A percentile compares a stretch with the other conserved stretches of the same genome.
Evolutionary conservation across 805 yeast species (phyloP).

Genomic region (Spathaspora girioi): DNA sequence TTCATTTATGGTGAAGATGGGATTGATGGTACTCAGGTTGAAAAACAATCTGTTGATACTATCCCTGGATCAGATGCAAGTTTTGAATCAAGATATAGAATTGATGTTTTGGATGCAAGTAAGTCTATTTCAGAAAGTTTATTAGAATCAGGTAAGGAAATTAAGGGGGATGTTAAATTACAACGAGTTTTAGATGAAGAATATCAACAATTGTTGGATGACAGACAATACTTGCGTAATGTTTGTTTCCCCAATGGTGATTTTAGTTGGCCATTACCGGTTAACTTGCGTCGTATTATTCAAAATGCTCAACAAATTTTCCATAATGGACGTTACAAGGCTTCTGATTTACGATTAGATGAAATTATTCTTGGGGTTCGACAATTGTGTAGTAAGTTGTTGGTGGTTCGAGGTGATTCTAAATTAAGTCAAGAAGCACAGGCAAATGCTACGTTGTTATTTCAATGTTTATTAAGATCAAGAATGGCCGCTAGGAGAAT

Average conservation of each 20-base stretch:
- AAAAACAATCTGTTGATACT: slow-evolving; percentile 91
- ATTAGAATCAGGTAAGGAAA: slow-evolving; percentile 86
- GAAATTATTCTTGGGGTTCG: slow-evolving; percentile 76
- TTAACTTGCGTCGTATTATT: slow-evolving; percentile 90
- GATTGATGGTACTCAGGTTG: slow-evolving; percentile 96
- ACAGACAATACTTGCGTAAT: slow-evolving; percentile 75
- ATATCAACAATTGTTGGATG: slow-evolving; percentile 70
- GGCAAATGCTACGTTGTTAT: slow-evolving; percentile 82
- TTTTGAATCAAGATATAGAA: slow-evolving; percentile 79
- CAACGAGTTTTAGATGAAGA: slow-evolving; percentile 83
- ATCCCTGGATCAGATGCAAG: slow-evolving; percentile 87
- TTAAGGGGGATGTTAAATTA: slow-evolving; percentile 80
- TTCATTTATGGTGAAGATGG: slow-evolving; percentile 99
- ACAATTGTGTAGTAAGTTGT: slow-evolving; percentile 60
- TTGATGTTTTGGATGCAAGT: slow-evolving; percentile 73
- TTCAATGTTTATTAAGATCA: slow-evolving; percentile 90
- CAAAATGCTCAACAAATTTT: slow-evolving; percentile 97
- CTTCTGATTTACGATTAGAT: slow-evolving; percentile 82
- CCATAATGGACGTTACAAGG: slow-evolving; percentile 85
- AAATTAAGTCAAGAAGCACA: slow-evolving; percentile 79
- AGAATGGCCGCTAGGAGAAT: slow-evolving; percentile 89
- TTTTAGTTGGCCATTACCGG: slow-evolving; percentile 96
- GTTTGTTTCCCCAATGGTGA: slow-evolving; percentile 91
- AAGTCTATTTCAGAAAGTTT: slow-evolving; percentile 64
- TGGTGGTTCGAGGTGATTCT: slow-evolving; percentile 81